phyloP scores from a whole-genome alignment of 306 rosid species.

The Trifolium repens region DNA sequence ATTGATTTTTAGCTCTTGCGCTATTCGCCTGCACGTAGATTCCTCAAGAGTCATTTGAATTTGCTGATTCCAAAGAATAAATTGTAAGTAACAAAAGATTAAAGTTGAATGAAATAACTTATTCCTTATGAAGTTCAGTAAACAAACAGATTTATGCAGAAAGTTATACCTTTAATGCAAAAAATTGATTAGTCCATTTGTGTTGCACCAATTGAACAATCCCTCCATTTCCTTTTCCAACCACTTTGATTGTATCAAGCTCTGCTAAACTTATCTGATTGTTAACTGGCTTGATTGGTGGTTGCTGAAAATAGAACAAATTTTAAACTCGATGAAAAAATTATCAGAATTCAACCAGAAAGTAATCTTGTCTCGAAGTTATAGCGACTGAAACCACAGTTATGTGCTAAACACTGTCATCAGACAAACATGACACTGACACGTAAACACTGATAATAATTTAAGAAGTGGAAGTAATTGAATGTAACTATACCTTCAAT shows the following conservation, averaged over 20 bases:
- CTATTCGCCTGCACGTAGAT: conserved; percentile 67
- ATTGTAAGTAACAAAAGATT: conserved; percentile 34
- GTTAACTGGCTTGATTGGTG: conserved; percentile 80
- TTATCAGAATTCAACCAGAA: conserved; percentile 27
- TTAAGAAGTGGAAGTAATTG: too few relatives aligned
- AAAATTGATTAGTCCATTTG: conserved; percentile 98
- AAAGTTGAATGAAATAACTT: not conserved
- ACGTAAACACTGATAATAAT: too few relatives aligned
- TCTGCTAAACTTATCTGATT: conserved; percentile 77
- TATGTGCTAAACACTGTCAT: not conserved
- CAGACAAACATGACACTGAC: too few relatives aligned
- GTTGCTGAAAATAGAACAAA: conserved; percentile 61
- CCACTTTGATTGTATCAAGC: conserved; percentile 77
- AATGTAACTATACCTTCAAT: not conserved
- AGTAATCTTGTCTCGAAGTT: not conserved
- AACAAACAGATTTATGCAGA: not conserved
- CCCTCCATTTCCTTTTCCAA: conserved; percentile 97
- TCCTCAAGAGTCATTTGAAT: conserved; percentile 87
- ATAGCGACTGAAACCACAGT: not conserved
- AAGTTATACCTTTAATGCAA: conserved; percentile 82
- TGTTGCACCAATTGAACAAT: conserved; percentile 95
- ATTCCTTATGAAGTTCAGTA: too few relatives aligned
- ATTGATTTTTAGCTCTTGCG: conserved; percentile 81
- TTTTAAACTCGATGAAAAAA: conserved; percentile 42
- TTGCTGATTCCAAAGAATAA: conserved; percentile 55